phyloP scores from a whole-genome alignment of 345 rosid species.

The Citrus reticulata region DNA sequence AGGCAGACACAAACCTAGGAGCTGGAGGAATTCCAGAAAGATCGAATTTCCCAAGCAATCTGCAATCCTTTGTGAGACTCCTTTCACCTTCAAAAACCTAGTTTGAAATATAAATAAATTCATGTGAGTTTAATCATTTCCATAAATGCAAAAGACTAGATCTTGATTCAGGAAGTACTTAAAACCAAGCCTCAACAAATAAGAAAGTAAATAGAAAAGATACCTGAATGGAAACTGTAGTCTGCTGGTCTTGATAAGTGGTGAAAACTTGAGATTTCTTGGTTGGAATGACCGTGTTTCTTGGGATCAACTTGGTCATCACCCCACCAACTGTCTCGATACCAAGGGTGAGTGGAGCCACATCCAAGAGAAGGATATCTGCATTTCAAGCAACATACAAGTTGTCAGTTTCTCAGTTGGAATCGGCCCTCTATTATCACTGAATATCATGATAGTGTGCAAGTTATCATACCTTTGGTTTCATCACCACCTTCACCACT shows the following conservation, averaged over 20 bases:
- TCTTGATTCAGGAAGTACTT: not conserved
- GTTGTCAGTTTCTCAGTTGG: not conserved
- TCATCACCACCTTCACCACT: slow-evolving; percentile 99
- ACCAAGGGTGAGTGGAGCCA: slow-evolving; percentile 93
- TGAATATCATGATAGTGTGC: no score
- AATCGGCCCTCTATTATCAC: not conserved
- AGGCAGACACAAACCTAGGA: slow-evolving; percentile 52
- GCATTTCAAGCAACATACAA: slow-evolving; percentile 7
- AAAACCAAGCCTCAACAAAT: not conserved
- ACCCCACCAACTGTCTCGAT: slow-evolving; percentile 98
- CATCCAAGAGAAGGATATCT: slow-evolving; percentile 96
- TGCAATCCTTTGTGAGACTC: slow-evolving; percentile 92
- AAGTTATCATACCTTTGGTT: slow-evolving; percentile 68
- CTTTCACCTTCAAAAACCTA: slow-evolving; percentile 98
- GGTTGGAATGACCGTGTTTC: slow-evolving; percentile 97
- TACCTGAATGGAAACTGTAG: slow-evolving; percentile 94
- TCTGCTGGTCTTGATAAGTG: slow-evolving; percentile 98
- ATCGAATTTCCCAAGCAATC: slow-evolving; percentile 87
- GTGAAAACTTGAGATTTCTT: slow-evolving; percentile 98
- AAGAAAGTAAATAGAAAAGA: not conserved
- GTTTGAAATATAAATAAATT: not conserved
- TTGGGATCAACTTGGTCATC: slow-evolving; percentile 97
- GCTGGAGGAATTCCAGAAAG: slow-evolving; percentile 81
- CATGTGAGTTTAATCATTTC: not conserved
- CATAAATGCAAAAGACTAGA: not conserved